phyloP scores from a whole-genome alignment of 768 basidiomycete genomes.

The Melanogaster broomeanus region DNA sequence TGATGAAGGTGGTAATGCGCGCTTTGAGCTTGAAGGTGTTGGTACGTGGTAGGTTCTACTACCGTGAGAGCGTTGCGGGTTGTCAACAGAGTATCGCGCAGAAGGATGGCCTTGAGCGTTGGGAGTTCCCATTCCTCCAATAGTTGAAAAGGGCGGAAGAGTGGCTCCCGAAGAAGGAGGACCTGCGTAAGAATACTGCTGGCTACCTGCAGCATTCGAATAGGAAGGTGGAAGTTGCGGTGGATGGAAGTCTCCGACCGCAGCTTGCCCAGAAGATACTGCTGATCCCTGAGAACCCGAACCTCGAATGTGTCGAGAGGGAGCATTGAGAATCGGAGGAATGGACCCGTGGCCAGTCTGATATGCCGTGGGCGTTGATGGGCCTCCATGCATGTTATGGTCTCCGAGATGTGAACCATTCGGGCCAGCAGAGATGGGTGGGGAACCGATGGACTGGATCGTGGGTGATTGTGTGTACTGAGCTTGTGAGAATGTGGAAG shows the following conservation, averaged over 20 bases:
- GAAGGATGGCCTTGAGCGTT: slow-evolving; percentile 53
- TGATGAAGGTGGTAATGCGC: slow-evolving; percentile 61
- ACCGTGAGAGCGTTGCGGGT: slow-evolving; percentile 30
- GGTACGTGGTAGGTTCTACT: slow-evolving; percentile 34
- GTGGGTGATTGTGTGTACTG: slow-evolving; percentile 68
- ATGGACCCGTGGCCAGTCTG: slow-evolving; percentile 24
- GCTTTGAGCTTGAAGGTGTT: slow-evolving; percentile 49
- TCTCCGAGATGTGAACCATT: slow-evolving; percentile 32
- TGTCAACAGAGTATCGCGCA: slow-evolving; percentile 54
- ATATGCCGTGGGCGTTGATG: slow-evolving; percentile 33
- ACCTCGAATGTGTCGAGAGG: slow-evolving; percentile 33
- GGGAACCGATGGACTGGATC: slow-evolving; percentile 59
- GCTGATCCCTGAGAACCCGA: slow-evolving; percentile 37
- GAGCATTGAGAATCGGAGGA: slow-evolving; percentile 31
- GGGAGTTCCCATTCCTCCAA: slow-evolving; percentile 54
- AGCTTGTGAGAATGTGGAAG: slow-evolving; percentile 51
- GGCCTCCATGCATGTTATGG: slow-evolving; percentile 23
- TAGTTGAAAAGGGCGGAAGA: slow-evolving; percentile 72
- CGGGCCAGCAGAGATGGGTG: slow-evolving; percentile 43
- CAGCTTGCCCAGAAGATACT: slow-evolving; percentile 33
- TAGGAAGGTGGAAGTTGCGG: slow-evolving; percentile 45
- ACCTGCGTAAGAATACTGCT: slow-evolving; percentile 35
- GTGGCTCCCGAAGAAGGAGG: slow-evolving; percentile 49
- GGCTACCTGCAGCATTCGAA: slow-evolving; percentile 37
- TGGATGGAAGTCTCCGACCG: slow-evolving; percentile 44